phyloP scores from a whole-genome alignment of 2,329 filamentous ascomycete genomes.

The Alternaria rosae region DNA sequence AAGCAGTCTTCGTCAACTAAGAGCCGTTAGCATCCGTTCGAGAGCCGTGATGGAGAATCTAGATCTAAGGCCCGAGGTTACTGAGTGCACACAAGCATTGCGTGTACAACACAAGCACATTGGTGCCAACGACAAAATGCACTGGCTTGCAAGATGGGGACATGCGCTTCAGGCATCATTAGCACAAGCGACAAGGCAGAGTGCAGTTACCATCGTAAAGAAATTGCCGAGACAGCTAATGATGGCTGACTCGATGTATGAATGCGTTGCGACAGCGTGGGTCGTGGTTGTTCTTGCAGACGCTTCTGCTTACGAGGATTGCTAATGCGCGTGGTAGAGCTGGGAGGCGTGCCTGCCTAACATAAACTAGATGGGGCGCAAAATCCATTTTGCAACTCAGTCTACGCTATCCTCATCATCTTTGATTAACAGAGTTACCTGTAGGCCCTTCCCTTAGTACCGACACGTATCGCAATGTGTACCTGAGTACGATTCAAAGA shows the following conservation, averaged over 20 bases:
- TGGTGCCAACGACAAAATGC: not conserved
- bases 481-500: not conserved
- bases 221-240: not conserved
- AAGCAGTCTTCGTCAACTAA: not conserved
- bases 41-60: not conserved
- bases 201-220: not conserved
- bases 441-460: not conserved
- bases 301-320: not conserved
- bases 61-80: not conserved
- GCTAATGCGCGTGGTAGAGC: not conserved
- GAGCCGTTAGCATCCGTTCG: not conserved
- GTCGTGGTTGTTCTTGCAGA: not conserved
- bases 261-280: not conserved
- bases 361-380: not conserved
- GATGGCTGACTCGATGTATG: not conserved
- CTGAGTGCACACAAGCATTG: not conserved
- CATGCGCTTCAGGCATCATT: not conserved
- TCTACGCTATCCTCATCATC: not conserved
- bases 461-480: not conserved
- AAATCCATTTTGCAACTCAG: not conserved
- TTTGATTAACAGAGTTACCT: not conserved
- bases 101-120: not conserved
- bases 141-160: not conserved
- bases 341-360: not conserved
- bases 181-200: not conserved